Percentiles rank a stretch among this genome's conserved stretches.
Evolutionary conservation across 2,329 filamentous ascomycete genomes (phyloP).

Genomic region (Calycina herbarum): DNA sequence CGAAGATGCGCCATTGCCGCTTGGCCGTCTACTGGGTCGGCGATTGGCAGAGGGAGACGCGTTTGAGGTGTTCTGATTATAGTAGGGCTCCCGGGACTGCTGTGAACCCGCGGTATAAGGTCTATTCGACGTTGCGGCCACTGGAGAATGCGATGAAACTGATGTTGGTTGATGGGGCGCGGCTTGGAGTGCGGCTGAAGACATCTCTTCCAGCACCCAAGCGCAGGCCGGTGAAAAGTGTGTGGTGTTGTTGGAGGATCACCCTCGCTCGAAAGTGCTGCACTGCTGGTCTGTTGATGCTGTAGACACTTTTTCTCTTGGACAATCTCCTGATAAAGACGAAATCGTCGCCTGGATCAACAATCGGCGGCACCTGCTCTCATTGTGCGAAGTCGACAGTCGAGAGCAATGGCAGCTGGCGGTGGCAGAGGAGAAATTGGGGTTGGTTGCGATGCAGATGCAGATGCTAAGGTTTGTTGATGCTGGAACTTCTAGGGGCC

Average conservation of each 20-base stretch:
- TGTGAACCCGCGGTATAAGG: slow-evolving; percentile 56
- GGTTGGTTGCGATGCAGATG: slow-evolving; percentile 1
- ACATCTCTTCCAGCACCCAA: slow-evolving; percentile 49
- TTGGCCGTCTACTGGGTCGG: slow-evolving; percentile 54
- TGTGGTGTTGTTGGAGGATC: slow-evolving; percentile 15
- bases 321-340: slow-evolving; percentile 24
- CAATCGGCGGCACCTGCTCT: slow-evolving; percentile 44
- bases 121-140: slow-evolving; percentile 47
- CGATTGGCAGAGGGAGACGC: slow-evolving; percentile 51
- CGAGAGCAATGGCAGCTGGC: background rate
- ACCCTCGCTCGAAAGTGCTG: slow-evolving; percentile 1
- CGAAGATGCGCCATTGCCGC: slow-evolving; percentile 47
- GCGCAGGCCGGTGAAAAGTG: slow-evolving; percentile 2
- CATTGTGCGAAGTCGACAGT: slow-evolving; percentile 44
- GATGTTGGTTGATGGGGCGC: slow-evolving; percentile 54
- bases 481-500: slow-evolving; percentile 4
- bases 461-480: slow-evolving; percentile 7
- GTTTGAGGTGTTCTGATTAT: slow-evolving; percentile 40
- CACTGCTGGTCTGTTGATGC: slow-evolving; percentile 1
- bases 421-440: background rate
- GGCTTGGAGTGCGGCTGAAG: slow-evolving; percentile 63
- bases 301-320: slow-evolving; percentile 12
- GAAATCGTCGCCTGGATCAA: slow-evolving; percentile 39
- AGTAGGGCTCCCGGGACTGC: slow-evolving; percentile 56
- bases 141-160: slow-evolving; percentile 48